These are phyloP conservation scores for Russula sp. DNA, from an alignment of 768 basidiomycete species.

Conservation along the genomic window DNA sequence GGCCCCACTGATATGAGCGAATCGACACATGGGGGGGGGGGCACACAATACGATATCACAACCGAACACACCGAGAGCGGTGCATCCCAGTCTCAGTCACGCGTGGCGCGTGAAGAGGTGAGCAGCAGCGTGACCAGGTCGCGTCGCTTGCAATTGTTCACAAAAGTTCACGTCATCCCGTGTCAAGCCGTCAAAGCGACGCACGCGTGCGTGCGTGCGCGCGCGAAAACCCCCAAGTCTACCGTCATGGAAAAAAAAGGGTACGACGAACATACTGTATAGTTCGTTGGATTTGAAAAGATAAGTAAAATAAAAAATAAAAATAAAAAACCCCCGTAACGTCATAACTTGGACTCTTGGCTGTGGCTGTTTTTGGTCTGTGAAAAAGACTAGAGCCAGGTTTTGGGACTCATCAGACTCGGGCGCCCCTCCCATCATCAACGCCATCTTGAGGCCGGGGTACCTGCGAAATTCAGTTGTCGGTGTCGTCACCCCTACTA, in stretches of 20 bases:
- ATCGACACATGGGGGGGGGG: background rate
- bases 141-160: constrained; percentile 3
- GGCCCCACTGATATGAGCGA: background rate
- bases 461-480: background rate
- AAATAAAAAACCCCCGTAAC: no score
- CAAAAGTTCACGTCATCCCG: background rate
- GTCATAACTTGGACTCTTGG: background rate
- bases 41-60: constrained; percentile 2
- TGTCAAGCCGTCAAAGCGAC: constrained; percentile 6
- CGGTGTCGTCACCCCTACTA: background rate
- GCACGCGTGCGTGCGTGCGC: background rate
- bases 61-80: background rate
- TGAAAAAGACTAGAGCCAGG: constrained; percentile 7
- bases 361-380: no score
- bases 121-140: background rate
- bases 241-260: background rate
- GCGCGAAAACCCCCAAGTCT: background rate
- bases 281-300: background rate
- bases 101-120: constrained; percentile 3
- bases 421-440: background rate
- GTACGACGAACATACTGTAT: no score
- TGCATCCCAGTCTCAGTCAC: background rate
- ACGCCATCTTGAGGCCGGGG: no score
- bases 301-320: no score
- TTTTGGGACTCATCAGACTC: background rate